These are phyloP conservation scores for Macrophomina phaseolina DNA, from an alignment of 2,329 filamentous ascomycete genomes.

Conservation along the genomic window DNA sequence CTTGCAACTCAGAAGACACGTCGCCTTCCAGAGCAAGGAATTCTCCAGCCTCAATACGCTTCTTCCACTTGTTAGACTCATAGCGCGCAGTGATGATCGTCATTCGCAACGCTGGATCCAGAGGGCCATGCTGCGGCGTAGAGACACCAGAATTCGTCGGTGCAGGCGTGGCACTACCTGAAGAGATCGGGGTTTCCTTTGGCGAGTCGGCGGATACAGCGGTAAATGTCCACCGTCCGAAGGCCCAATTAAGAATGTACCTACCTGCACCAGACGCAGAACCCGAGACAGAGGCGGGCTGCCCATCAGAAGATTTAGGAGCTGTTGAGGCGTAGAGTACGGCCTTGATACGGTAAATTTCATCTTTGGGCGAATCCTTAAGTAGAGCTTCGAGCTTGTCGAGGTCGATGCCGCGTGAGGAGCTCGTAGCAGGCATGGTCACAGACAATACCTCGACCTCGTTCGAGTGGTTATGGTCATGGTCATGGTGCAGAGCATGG, in stretches of 20 bases:
- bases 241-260: constrained; percentile 98
- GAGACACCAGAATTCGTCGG: constrained; percentile 33
- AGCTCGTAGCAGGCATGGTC: constrained; percentile 61
- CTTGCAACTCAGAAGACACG: background rate
- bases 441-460: constrained; percentile 93
- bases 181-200: constrained; percentile 33
- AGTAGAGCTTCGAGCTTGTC: constrained; percentile 70
- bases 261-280: constrained; percentile 54
- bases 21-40: constrained; percentile 40
- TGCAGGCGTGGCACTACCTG: constrained; percentile 32
- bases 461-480: constrained; percentile 65
- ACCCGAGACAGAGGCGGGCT: constrained; percentile 38
- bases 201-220: constrained; percentile 50
- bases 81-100: constrained; percentile 76
- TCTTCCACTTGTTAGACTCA: constrained; percentile 79
- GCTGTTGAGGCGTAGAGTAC: constrained; percentile 57
- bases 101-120: constrained; percentile 67
- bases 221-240: constrained; percentile 93
- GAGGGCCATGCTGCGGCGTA: constrained; percentile 51
- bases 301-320: constrained; percentile 55
- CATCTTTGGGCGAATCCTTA: constrained; percentile 80
- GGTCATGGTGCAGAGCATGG: constrained; percentile 47
- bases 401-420: constrained; percentile 61
- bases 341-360: constrained; percentile 93
- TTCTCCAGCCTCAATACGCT: constrained; percentile 67